These are phyloP conservation scores for Aureobasidium sp. DNA, from an alignment of 2,329 filamentous ascomycete genomes.

Conservation along the genomic window DNA sequence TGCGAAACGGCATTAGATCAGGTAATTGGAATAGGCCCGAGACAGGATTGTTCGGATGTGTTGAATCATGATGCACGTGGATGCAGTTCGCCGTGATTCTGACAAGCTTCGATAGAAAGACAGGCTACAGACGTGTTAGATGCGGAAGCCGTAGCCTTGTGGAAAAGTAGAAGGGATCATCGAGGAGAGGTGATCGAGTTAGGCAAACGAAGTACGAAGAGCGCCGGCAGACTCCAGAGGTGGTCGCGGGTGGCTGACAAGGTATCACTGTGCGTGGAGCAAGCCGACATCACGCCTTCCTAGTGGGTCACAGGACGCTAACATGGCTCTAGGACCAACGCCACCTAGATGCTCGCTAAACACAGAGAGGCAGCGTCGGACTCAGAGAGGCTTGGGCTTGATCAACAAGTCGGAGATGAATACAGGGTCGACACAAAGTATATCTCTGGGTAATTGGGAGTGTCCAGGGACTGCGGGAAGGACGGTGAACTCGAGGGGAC, in stretches of 20 bases:
- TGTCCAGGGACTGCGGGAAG: background rate
- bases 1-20: background rate
- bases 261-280: background rate
- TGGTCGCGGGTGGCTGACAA: background rate
- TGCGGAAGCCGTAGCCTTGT: background rate
- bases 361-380: background rate
- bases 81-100: background rate
- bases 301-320: conserved; percentile 3
- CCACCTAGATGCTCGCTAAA: background rate
- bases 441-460: background rate
- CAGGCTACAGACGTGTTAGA: background rate
- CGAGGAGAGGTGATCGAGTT: background rate
- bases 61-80: background rate
- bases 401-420: background rate
- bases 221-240: background rate
- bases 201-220: background rate
- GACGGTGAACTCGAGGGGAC: background rate
- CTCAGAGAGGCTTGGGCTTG: background rate
- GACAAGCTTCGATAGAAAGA: background rate
- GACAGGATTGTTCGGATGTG: background rate
- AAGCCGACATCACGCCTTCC: background rate
- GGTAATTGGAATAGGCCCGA: conserved; percentile 1
- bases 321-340: background rate
- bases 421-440: background rate
- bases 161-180: background rate